phyloP scores from a whole-genome alignment of 495 filamentous ascomycete species.

The Trichocladium antarcticum region DNA sequence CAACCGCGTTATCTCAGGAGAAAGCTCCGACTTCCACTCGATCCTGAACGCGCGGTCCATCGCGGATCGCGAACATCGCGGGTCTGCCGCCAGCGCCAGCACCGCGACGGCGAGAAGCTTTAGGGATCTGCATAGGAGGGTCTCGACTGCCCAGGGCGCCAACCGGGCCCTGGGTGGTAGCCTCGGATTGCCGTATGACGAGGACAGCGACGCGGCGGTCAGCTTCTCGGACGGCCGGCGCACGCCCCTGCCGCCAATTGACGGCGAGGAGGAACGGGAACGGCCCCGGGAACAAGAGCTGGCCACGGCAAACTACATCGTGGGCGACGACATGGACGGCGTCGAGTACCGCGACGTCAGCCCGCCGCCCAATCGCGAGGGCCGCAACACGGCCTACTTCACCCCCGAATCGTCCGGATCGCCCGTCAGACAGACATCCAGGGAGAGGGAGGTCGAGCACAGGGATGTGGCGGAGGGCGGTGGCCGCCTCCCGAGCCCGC shows the following conservation, averaged over 20 bases:
- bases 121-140: slow-evolving; percentile 42
- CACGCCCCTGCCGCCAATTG: slow-evolving; percentile 43
- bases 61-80: slow-evolving; percentile 35
- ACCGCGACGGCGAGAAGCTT: slow-evolving; percentile 47
- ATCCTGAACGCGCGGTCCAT: slow-evolving; percentile 22
- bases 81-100: slow-evolving; percentile 43
- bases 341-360: slow-evolving; percentile 11
- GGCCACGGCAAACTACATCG: slow-evolving; percentile 7
- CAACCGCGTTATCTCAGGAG: slow-evolving; percentile 13
- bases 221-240: slow-evolving; percentile 46
- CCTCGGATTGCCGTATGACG: slow-evolving; percentile 38
- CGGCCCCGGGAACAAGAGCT: background rate
- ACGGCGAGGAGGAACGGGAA: slow-evolving; percentile 29
- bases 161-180: slow-evolving; percentile 20
- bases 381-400: slow-evolving; percentile 32
- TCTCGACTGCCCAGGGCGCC: slow-evolving; percentile 35
- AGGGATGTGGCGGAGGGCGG: slow-evolving; percentile 15
- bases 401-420: slow-evolving; percentile 34
- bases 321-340: background rate
- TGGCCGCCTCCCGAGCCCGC: slow-evolving; percentile 29
- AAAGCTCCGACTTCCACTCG: slow-evolving; percentile 22
- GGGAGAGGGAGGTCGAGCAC: slow-evolving; percentile 12
- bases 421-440: slow-evolving; percentile 17
- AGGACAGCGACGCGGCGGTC: slow-evolving; percentile 45
- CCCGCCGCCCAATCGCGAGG: slow-evolving; percentile 20